Evolutionary conservation across 331 rosid genomes (phyloP).

Genomic region (Quercus tomentella): DNA sequence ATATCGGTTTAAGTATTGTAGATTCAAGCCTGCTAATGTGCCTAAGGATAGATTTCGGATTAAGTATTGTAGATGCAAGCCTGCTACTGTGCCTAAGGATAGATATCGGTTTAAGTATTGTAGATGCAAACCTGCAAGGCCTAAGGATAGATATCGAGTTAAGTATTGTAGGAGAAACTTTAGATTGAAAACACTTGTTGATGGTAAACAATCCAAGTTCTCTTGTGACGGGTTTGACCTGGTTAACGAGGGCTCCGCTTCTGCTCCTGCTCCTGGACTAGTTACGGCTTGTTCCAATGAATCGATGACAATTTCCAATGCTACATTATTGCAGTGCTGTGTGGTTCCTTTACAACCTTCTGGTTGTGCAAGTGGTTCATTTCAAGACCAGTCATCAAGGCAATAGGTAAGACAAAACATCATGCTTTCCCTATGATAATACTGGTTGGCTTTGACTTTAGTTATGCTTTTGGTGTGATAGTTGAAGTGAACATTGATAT

Average conservation of each 20-base stretch:
- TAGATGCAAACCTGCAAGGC: conserved; percentile 12
- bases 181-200: conserved; percentile 21
- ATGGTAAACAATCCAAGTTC: conserved; percentile 13
- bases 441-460: background rate
- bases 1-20: background rate
- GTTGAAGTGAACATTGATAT: background rate
- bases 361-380: conserved; percentile 24
- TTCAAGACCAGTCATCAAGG: conserved; percentile 17
- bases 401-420: conserved; percentile 22
- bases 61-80: conserved; percentile 44
- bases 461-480: background rate
- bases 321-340: conserved; percentile 28
- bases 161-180: conserved; percentile 51
- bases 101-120: background rate
- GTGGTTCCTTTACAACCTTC: conserved; percentile 27
- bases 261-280: conserved; percentile 23
- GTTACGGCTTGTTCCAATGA: conserved; percentile 19
- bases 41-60: conserved; percentile 43
- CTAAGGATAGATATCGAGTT: conserved; percentile 40
- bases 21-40: background rate
- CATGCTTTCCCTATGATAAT: background rate
- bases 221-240: conserved; percentile 14
- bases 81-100: background rate
- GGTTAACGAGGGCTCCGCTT: conserved; percentile 24
- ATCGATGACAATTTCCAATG: conserved; percentile 17